phyloP scores from a whole-genome alignment of 2,329 filamentous ascomycete genomes.

The Aspergillus puulaauensis region DNA sequence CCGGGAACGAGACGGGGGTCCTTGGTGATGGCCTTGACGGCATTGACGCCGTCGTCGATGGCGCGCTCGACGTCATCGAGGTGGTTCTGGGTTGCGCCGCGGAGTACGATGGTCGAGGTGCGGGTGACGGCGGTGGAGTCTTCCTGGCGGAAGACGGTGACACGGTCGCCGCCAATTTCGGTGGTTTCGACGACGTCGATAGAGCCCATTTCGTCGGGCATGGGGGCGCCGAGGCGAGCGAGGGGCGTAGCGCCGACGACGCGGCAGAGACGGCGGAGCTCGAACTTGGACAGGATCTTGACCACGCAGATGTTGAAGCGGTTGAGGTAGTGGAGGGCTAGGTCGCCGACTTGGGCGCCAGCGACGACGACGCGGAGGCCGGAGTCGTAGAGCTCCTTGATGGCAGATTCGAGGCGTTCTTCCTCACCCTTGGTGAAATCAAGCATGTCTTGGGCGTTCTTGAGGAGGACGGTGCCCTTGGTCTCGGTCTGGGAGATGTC shows the following conservation, averaged over 20 bases:
- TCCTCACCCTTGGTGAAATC: conserved; percentile 98
- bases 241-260: conserved; percentile 97
- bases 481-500: conserved; percentile 97
- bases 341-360: conserved; percentile 89
- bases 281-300: conserved; percentile 97
- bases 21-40: conserved; percentile 95
- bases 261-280: conserved; percentile 89
- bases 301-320: conserved; percentile 93
- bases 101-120: conserved; percentile 89
- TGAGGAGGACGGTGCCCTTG: conserved; percentile 93
- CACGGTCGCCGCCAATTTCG: conserved; percentile 95
- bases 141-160: conserved; percentile 98
- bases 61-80: conserved; percentile 95
- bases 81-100: conserved; percentile 96
- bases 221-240: conserved; percentile 89
- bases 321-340: conserved; percentile 97
- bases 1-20: conserved; percentile 89
- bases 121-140: conserved; percentile 73
- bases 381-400: conserved; percentile 95
- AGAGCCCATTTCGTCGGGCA: conserved; percentile 99
- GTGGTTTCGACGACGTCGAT: conserved; percentile 95
- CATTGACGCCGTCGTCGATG: conserved; percentile 97
- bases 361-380: conserved; percentile 89
- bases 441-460: conserved; percentile 98
- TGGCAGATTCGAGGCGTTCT: conserved; percentile 78